phyloP scores from a whole-genome alignment of 2,329 filamentous ascomycete genomes.

The Teratosphaeria nubilosa region DNA sequence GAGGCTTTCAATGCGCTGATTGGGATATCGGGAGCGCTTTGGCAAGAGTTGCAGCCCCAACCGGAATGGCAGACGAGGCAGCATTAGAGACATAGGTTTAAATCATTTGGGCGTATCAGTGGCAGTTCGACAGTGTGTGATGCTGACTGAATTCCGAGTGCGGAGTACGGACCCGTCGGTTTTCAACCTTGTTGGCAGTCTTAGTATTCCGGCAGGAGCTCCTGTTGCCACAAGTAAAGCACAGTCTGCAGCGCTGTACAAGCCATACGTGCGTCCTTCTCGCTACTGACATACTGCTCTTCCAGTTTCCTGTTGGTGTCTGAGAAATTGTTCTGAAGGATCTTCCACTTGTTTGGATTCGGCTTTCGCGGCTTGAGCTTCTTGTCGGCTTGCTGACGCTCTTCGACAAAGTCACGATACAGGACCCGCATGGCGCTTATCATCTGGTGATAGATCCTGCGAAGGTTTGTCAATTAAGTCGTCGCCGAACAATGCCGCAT shows the following conservation, averaged over 20 bases:
- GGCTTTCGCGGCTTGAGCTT: neutral
- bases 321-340: neutral
- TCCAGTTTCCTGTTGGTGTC: neutral
- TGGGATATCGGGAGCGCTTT: slow-evolving; percentile 2
- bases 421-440: neutral
- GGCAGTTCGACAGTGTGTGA: neutral
- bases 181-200: neutral
- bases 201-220: neutral
- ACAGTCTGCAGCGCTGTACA: neutral
- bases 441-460: neutral
- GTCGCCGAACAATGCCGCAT: too few relatives aligned
- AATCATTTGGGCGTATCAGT: neutral
- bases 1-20: slow-evolving; percentile 6
- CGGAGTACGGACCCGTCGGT: neutral
- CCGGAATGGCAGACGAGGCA: slow-evolving; percentile 4
- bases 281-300: neutral
- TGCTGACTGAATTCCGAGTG: neutral
- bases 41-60: slow-evolving; percentile 3
- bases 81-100: neutral
- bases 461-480: too few relatives aligned
- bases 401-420: neutral
- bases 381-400: neutral
- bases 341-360: neutral
- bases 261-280: neutral
- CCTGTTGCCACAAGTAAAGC: neutral